Evolutionary conservation across 2,329 filamentous ascomycete genomes (phyloP).

Genomic region (Sporothrix pallida): DNA sequence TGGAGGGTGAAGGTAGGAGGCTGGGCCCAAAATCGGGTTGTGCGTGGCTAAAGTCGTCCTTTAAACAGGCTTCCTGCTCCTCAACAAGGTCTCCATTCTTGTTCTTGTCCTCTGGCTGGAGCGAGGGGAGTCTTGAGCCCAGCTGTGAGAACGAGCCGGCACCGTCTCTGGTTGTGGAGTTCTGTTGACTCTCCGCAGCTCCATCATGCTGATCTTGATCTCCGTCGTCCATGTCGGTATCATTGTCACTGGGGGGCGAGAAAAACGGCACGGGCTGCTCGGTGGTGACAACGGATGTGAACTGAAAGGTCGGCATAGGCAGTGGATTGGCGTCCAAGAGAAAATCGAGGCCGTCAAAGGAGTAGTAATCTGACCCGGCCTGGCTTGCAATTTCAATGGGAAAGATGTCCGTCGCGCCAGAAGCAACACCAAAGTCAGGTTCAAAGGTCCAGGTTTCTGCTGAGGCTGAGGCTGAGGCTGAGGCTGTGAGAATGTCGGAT

Average conservation of each 20-base stretch:
- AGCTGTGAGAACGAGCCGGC: not conserved
- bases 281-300: not conserved
- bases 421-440: not conserved
- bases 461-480: not conserved
- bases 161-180: not conserved
- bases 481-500: not conserved
- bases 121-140: not conserved
- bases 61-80: not conserved
- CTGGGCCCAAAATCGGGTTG: not conserved
- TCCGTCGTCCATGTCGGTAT: not conserved
- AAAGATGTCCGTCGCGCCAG: not conserved
- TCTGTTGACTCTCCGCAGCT: no score
- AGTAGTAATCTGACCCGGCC: conserved; percentile 10
- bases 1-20: not conserved
- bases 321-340: not conserved
- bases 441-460: not conserved
- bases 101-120: conserved; percentile 10
- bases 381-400: not conserved
- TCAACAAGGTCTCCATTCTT: not conserved
- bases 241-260: conserved; percentile 15
- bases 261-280: conserved; percentile 20
- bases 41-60: not conserved
- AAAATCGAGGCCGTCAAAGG: conserved; percentile 7
- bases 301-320: conserved; percentile 2
- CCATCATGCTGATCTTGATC: not conserved